Evolutionary conservation across 371 early-diverging fungal genomes (phyloP).

Genomic region (Mucor plumbeus): DNA sequence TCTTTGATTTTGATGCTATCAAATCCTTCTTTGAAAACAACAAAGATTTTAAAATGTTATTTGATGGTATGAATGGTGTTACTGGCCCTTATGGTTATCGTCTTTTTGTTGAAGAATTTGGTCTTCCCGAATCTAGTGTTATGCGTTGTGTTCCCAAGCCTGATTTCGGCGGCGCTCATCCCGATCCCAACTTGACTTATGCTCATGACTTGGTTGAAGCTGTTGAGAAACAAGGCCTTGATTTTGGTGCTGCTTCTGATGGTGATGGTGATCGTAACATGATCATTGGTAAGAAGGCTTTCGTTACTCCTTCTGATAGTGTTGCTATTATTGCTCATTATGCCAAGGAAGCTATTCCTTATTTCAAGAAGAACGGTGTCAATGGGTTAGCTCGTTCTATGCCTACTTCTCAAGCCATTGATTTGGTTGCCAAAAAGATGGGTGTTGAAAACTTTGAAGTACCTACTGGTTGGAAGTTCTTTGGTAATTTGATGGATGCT

Average conservation of each 20-base stretch:
- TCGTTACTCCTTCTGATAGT: slow-evolving; percentile 97
- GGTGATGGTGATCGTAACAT: slow-evolving; percentile 96
- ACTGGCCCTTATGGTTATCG: slow-evolving; percentile 93
- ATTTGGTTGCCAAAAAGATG: slow-evolving; percentile 86
- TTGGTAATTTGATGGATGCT: slow-evolving; percentile 98
- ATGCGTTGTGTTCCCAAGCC: slow-evolving; percentile 84
- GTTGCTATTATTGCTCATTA: slow-evolving; percentile 96
- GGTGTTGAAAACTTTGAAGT: slow-evolving; percentile 83
- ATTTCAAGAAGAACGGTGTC: slow-evolving; percentile 86
- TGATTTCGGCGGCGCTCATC: slow-evolving; percentile 96
- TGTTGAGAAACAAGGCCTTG: slow-evolving; percentile 78
- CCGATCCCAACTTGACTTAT: slow-evolving; percentile 98
- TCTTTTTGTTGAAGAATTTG: slow-evolving; percentile 90
- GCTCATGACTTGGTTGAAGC: slow-evolving; percentile 93
- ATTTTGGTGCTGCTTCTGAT: slow-evolving; percentile 96
- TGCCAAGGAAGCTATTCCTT: slow-evolving; percentile 85
- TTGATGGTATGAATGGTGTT: slow-evolving; percentile 97
- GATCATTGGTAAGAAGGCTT: slow-evolving; percentile 92
- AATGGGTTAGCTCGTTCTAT: slow-evolving; percentile 93
- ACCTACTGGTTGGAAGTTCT: slow-evolving; percentile 97
- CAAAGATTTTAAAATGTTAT: slow-evolving; percentile 83
- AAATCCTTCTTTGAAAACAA: slow-evolving; percentile 72
- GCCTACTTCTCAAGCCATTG: slow-evolving; percentile 95
- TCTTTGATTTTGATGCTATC: slow-evolving; percentile 91
- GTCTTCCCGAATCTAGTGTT: slow-evolving; percentile 78